These are phyloP conservation scores for Helicostylum pulchrum DNA, from an alignment of 192 early-diverging fungal species.

Conservation along the genomic window DNA sequence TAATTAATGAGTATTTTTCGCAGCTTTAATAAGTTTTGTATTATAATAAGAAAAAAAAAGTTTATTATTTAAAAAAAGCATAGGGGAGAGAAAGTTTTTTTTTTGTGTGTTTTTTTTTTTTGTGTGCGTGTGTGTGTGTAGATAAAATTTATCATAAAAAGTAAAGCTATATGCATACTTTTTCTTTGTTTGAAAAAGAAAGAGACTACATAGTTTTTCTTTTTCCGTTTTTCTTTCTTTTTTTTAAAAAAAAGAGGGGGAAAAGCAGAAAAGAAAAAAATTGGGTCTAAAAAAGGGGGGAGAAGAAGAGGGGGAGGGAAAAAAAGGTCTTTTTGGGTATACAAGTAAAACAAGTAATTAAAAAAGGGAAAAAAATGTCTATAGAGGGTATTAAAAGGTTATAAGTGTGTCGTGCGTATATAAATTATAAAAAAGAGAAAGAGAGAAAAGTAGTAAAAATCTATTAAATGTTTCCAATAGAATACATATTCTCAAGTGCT, in stretches of 20 bases:
- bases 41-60: too few species aligned
- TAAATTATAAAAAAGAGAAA: conserved; percentile 4
- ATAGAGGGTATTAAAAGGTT: not conserved
- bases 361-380: not conserved
- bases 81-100: too few species aligned
- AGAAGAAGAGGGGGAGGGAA: conserved; percentile 89
- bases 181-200: not conserved
- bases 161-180: too few species aligned
- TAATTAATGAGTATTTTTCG: too few species aligned
- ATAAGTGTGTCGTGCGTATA: not conserved
- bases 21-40: too few species aligned
- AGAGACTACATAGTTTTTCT: not conserved
- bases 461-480: conserved; percentile 27
- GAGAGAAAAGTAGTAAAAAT: conserved; percentile 12
- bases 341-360: not conserved
- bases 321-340: conserved; percentile 56
- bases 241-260: not conserved
- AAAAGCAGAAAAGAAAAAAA: conserved; percentile 5
- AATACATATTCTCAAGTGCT: conserved; percentile 40
- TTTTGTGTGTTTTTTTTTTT: too few species aligned
- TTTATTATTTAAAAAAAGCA: too few species aligned
- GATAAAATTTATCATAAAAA: too few species aligned
- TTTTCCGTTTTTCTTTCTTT: not conserved
- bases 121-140: too few species aligned
- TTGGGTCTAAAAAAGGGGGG: not conserved